Evolutionary conservation across 495 filamentous ascomycete genomes (phyloP).

Genomic region (Gamarada debralockiae): DNA sequence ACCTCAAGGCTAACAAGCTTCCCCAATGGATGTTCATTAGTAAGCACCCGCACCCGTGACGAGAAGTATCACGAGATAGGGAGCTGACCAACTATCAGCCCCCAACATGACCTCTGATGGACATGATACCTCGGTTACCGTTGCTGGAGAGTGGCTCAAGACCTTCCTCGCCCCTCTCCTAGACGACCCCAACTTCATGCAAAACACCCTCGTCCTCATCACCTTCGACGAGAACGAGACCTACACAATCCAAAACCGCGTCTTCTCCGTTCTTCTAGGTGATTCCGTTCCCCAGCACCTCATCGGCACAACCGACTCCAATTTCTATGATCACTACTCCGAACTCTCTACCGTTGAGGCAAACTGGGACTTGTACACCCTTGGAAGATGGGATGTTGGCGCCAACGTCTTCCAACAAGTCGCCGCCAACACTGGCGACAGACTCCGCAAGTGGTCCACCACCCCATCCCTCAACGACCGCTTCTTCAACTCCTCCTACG

Average conservation of each 20-base stretch:
- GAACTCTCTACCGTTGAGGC: slow-evolving; percentile 58
- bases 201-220: slow-evolving; percentile 63
- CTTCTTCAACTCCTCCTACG: slow-evolving; percentile 46
- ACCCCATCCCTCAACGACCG: slow-evolving; percentile 23
- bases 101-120: slow-evolving; percentile 70
- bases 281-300: slow-evolving; percentile 54
- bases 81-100: slow-evolving; percentile 19
- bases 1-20: slow-evolving; percentile 51
- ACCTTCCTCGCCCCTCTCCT: slow-evolving; percentile 60
- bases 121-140: slow-evolving; percentile 63
- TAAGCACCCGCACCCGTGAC: background rate
- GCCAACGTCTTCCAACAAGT: slow-evolving; percentile 51
- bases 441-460: slow-evolving; percentile 28
- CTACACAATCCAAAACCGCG: slow-evolving; percentile 52
- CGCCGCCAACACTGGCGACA: slow-evolving; percentile 37
- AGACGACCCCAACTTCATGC: slow-evolving; percentile 59
- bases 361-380: slow-evolving; percentile 47
- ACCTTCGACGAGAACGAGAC: slow-evolving; percentile 63
- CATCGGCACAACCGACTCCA: slow-evolving; percentile 57
- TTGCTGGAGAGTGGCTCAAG: slow-evolving; percentile 54
- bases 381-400: slow-evolving; percentile 46
- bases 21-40: slow-evolving; percentile 72
- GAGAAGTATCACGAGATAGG: background rate
- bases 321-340: slow-evolving; percentile 71
- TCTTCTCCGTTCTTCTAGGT: slow-evolving; percentile 62